These are phyloP conservation scores for Cenchrus fungigraminus DNA, from an alignment of 176 grass and related monocot genomes.

Conservation along the genomic window DNA sequence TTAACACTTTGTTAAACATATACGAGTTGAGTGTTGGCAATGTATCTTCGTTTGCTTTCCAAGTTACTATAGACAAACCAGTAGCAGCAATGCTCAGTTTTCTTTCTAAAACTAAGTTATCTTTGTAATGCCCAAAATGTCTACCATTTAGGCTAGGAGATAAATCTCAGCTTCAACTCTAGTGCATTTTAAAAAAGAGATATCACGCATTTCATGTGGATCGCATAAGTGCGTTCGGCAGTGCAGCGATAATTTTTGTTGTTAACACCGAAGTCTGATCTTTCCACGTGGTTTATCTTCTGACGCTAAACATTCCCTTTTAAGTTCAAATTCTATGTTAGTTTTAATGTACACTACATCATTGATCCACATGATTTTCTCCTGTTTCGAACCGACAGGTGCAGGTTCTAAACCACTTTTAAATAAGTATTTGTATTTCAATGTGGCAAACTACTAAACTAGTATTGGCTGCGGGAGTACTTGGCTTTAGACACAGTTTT, in stretches of 20 bases:
- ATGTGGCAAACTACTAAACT: constrained; percentile 4
- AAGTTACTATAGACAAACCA: constrained; percentile 3
- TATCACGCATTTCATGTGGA: not conserved
- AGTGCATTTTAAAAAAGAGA: constrained; percentile 1
- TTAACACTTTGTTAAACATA: constrained; percentile 2
- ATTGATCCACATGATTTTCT: constrained; percentile 22
- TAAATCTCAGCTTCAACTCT: constrained; percentile 15
- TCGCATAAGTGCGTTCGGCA: constrained; percentile 3
- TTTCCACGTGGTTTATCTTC: constrained; percentile 13
- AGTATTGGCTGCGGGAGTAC: not conserved
- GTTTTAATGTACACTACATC: not conserved
- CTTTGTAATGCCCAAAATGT: not conserved
- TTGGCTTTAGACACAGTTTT: not conserved
- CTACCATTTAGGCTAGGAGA: not conserved
- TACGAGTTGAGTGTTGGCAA: not conserved
- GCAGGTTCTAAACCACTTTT: constrained; percentile 1
- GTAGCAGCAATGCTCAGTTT: not conserved
- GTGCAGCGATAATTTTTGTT: not conserved
- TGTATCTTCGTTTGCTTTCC: not conserved
- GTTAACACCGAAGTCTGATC: not conserved
- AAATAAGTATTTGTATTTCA: not conserved
- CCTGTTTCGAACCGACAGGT: not conserved
- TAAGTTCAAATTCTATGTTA: constrained; percentile 29
- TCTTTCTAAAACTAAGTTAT: not conserved
- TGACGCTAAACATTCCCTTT: not conserved